Base-by-base conservation (phyloP, 495 filamentous ascomycete species). In the Jackrogersella multiformis region DNA sequence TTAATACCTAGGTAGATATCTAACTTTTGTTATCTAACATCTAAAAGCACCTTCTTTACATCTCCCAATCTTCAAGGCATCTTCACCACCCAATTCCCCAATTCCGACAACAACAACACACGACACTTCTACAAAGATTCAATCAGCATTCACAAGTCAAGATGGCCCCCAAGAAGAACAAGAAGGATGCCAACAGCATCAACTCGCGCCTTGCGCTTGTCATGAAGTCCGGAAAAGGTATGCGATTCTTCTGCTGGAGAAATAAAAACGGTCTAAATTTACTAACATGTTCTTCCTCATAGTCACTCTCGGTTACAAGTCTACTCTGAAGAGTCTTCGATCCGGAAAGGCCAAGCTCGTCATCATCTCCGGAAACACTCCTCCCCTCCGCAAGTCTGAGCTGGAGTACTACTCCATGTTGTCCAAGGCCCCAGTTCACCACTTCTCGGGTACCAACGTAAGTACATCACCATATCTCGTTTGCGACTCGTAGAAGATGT, bases 391-490 rank as follows among this genome's bases (percentile, higher is more conserved):
- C 77, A 97, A 97, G 89, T 89, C 86, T 71, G 94, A 97, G 86
- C 88, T 97, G 65, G 94, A 97, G 82, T 85, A 82, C 66, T 94
- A 94, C 83, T 88, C 90, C 75, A 96, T 96, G 93, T 83, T 97
- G 64, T 87, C 89, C 74, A 97, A 98, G 86, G 92, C 90, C 73
- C 87, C 90, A 45, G 93, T 97, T 73, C 93, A 97, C 85, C 94
- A 98, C 65, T 97, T 97, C 84, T 86, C 86, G 67, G 95, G 94
- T 60, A 96, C 95, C 88, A 97, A 97, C 88, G 93, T 97, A 88
- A 90, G 94, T 85, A 65, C 23, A 57, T 51, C 66, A 42, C 32
- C n/a, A 55, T 42, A 51, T 45, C 52, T 58, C 63, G 18, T 60
- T 61, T 4, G 36, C 18, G 2, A 4, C n/a, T n/a, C 44, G 63